These are phyloP conservation scores for Margaritispora aquatica DNA, from an alignment of 495 filamentous ascomycete genomes.

Conservation along the genomic window DNA sequence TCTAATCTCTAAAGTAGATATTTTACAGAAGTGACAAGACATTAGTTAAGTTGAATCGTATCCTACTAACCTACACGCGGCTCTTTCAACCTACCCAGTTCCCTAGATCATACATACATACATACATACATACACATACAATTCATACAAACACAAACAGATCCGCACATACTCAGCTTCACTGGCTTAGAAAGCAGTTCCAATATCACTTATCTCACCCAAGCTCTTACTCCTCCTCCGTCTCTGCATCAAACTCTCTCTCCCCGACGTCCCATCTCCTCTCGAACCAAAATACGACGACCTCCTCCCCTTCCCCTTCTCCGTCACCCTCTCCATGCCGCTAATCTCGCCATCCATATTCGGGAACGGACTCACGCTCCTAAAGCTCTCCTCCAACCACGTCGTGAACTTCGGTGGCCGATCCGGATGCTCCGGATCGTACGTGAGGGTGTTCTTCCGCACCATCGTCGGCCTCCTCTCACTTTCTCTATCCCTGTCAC, in stretches of 20 bases:
- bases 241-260: background rate
- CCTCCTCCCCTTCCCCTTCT: background rate
- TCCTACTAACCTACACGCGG: no score
- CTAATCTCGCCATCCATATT: background rate
- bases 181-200: constrained; percentile 8
- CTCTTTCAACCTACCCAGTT: no score
- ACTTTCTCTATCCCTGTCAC: background rate
- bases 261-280: background rate
- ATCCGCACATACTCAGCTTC: no score
- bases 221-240: background rate
- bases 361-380: background rate
- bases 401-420: constrained; percentile 4
- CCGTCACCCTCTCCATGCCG: background rate
- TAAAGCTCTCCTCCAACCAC: constrained; percentile 7
- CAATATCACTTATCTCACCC: constrained; percentile 6
- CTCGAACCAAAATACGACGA: background rate
- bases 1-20: no score
- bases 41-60: no score
- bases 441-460: constrained; percentile 5
- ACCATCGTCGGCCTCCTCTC: background rate
- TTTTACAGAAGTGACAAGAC: no score
- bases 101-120: no score
- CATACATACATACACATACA: no score
- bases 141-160: no score
- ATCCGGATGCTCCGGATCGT: constrained; percentile 9